A percentile compares a stretch with the other conserved stretches of the same genome.
Conservation (phyloP, 2,329 filamentous ascomycete genomes). For the Talaromyces atroroseus region DNA sequence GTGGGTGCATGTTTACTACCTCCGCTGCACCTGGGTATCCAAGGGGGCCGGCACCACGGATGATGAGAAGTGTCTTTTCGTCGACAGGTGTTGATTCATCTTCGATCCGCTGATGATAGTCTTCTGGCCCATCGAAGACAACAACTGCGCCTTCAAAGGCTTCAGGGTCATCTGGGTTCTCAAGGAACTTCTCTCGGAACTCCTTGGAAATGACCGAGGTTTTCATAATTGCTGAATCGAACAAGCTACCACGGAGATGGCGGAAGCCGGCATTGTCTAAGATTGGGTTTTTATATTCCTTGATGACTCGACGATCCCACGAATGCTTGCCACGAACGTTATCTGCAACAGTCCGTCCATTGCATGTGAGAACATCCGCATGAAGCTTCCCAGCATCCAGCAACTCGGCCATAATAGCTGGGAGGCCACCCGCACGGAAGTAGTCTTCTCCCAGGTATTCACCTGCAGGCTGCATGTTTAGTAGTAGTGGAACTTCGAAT, state of each 20-base stretch:
- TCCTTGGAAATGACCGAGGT: constrained; percentile 46
- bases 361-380: constrained; percentile 41
- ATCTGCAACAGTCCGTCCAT: constrained; percentile 41
- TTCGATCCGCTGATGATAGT: constrained; percentile 43
- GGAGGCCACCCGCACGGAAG: constrained; percentile 49
- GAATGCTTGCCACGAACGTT: constrained; percentile 43
- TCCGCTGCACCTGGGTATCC: constrained; percentile 49
- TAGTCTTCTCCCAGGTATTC: constrained; percentile 52
- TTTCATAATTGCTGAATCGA: constrained; percentile 51
- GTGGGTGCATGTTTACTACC: constrained; percentile 51
- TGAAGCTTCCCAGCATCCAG: constrained; percentile 46
- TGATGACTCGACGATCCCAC: constrained; percentile 49
- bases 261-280: constrained; percentile 49
- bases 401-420: constrained; percentile 50
- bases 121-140: constrained; percentile 50
- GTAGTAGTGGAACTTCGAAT: constrained; percentile 46
- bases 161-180: constrained; percentile 42
- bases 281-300: constrained; percentile 42
- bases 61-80: constrained; percentile 42
- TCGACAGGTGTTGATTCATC: constrained; percentile 35
- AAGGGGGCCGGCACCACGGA: constrained; percentile 46
- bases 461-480: constrained; percentile 53
- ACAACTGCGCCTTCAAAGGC: constrained; percentile 45
- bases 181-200: constrained; percentile 43
- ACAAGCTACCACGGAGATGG: constrained; percentile 45